Evolutionary conservation across 2,329 filamentous ascomycete species (phyloP), one percentile per base, ranked within the genome.

Genomic region (Akanthomyces muscarius): DNA sequence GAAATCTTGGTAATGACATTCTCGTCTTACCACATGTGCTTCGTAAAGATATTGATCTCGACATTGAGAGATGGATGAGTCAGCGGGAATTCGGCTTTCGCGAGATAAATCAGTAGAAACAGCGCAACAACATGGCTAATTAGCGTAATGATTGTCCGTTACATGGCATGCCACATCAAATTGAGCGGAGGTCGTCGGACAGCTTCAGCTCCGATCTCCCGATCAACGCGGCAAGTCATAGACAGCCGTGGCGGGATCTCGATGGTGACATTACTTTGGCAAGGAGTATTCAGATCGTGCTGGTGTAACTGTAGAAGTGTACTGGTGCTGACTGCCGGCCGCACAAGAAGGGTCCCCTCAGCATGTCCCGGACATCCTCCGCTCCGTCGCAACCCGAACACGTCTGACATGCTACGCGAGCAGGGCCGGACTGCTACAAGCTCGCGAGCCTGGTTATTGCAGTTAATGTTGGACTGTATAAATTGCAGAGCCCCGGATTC

Each of bases 71-170:
- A 18, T n/a, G 13, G 21, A 42, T 55, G 52, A 55, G n/a, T 58
- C 25, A 58, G 47, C 55, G 55, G 55, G 28, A 28, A 18, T 58
- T 58, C 44, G 42, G 55, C 28, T 13, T 28, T 48, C 14, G 55
- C 55, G 41, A 25, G 18, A 3, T 2, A 18, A 14, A 7, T 11
- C 4, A 4, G 14, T 18, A 7, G 18, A 45, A 47, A 16, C 25
- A 11, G 33, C 25, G 36, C 10, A 21, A 18, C 4, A 14, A 5
- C 41, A 6, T 4, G 16, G 3, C 18, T 7, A 47, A 36, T 13
- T 25, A 28, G 28, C 55, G 44, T 23, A 36, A n/a, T 38, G 28
- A 48, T 21, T 6, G 6, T 36, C 42, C 10, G 30, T 38, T 18
- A 28, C 28, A 25, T 13, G 2, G 23, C 25, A 28, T 18, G 23